Base-by-base conservation (phyloP, 768 basidiomycete species). In the Podaxis mareebaensis region DNA sequence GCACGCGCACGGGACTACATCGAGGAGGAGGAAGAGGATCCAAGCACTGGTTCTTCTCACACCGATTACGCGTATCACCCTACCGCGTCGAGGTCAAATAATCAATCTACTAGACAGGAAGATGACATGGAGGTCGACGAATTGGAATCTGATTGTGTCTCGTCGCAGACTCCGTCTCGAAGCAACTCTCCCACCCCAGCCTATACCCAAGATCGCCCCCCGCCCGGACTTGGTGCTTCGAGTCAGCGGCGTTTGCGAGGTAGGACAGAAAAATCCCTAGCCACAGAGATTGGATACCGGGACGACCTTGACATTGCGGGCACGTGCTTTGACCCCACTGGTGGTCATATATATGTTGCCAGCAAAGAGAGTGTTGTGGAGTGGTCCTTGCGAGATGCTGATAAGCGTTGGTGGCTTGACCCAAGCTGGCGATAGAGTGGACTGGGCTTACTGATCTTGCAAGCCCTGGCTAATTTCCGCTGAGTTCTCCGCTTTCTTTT, bases 371-470 rank as follows among this genome's bases (percentile, higher is more conserved):
- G 69, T 30, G 51, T 64, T 49, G 67, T 66, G 52, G 54, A 57
- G 58, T 66, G 66, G 67, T 64, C 52, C 22, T 26, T 95, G 58
- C 79, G 83, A 22, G 89, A 88, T 4, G 84, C 86, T 13, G 88
- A 88, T 66, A 90, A 89, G 78, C 77, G 83, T 56, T 92, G 89
- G 89, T 92, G 88, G 87, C 75, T 79, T 49, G 82, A 78, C 66
- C 78, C 79, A 52, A 73, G 73, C 30, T 84, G 83, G 83, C 74
- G 70, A 58, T 82, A 66, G 58, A n/a, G 49, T 12, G 28, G 3
- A 17, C 26, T 5, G 17, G 5, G 44, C 44, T 20, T 46, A 15
- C 33, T 33, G 33, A 10, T 10, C 8, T 6, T 33, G 33, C 33
- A 10, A 8, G 44, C 44, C 6, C 17, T 4, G n/a, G 44, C 6